These are phyloP conservation scores for Rhodotorula toruloides DNA, from an alignment of 768 basidiomycete species.

Conservation along the genomic window DNA sequence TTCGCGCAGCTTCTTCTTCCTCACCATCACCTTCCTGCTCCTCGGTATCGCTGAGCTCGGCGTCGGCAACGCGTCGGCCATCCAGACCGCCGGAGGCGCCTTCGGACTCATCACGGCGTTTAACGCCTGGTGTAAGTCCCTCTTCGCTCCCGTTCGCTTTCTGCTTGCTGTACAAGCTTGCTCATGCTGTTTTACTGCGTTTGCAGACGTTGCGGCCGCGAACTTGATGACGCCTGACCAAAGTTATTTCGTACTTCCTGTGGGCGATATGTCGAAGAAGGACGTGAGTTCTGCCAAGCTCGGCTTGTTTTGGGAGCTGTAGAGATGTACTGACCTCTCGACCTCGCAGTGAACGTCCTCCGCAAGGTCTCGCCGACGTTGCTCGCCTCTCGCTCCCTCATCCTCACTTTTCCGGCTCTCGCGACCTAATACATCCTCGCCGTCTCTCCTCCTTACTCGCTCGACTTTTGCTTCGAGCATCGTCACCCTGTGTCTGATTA, in stretches of 20 bases:
- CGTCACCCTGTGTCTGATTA: too few species aligned
- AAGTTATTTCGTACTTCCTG: slow-evolving; percentile 46
- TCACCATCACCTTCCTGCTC: slow-evolving; percentile 43
- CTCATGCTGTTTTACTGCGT: not conserved
- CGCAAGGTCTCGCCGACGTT: too few species aligned
- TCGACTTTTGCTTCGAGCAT: too few species aligned
- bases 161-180: not conserved
- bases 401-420: too few species aligned
- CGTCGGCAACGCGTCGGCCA: slow-evolving; percentile 25
- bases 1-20: too few species aligned
- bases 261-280: slow-evolving; percentile 43
- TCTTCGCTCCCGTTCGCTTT: not conserved
- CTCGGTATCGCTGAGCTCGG: slow-evolving; percentile 39
- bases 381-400: too few species aligned
- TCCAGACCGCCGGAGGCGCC: slow-evolving; percentile 46
- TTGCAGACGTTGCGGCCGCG: slow-evolving; percentile 44
- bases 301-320: too few species aligned
- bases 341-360: too few species aligned
- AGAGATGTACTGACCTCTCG: too few species aligned
- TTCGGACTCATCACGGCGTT: slow-evolving; percentile 45
- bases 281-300: too few species aligned
- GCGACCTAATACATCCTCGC: too few species aligned
- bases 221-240: slow-evolving; percentile 47
- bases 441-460: too few species aligned
- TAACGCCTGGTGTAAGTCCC: slow-evolving; percentile 2